phyloP scores from a whole-genome alignment of 495 filamentous ascomycete species.

The Podospora fimiseda region DNA sequence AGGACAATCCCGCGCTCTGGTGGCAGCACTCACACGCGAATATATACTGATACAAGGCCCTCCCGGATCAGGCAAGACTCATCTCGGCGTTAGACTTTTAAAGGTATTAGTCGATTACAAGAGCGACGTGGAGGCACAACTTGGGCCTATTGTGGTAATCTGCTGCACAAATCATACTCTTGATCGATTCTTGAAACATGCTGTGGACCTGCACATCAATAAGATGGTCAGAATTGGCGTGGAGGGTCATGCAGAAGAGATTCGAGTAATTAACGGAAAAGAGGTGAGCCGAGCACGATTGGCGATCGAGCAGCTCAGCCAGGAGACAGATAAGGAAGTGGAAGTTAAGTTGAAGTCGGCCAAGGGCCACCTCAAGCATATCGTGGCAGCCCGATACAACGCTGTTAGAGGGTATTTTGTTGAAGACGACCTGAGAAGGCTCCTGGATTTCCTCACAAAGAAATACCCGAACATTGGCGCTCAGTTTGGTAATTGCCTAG shows the following conservation, averaged over 20 bases:
- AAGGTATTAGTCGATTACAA: constrained; percentile 59
- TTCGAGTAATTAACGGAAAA: constrained; percentile 44
- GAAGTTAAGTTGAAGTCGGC: not conserved
- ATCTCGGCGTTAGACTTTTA: constrained; percentile 49
- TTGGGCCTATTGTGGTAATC: constrained; percentile 60
- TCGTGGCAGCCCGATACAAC: not conserved
- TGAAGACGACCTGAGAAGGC: too few species aligned
- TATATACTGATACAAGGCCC: constrained; percentile 72
- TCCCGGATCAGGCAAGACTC: constrained; percentile 74
- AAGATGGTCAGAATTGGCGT: constrained; percentile 66
- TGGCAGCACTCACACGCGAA: constrained; percentile 48
- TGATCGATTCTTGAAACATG: constrained; percentile 65
- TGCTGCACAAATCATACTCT: constrained; percentile 71
- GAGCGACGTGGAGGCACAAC: constrained; percentile 22
- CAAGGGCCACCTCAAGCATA: not conserved
- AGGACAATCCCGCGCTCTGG: constrained; percentile 49
- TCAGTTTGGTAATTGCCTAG: too few species aligned
- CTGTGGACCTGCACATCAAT: constrained; percentile 47
- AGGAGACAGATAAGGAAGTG: not conserved
- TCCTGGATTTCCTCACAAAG: not conserved
- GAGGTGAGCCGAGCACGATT: constrained; percentile 30
- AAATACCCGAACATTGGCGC: not conserved
- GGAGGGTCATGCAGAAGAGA: constrained; percentile 54
- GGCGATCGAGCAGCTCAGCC: constrained; percentile 18
- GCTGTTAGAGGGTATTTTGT: too few species aligned